These are phyloP conservation scores for Erysimum cheiri DNA, from an alignment of 441 rosid genomes.

Conservation along the genomic window DNA sequence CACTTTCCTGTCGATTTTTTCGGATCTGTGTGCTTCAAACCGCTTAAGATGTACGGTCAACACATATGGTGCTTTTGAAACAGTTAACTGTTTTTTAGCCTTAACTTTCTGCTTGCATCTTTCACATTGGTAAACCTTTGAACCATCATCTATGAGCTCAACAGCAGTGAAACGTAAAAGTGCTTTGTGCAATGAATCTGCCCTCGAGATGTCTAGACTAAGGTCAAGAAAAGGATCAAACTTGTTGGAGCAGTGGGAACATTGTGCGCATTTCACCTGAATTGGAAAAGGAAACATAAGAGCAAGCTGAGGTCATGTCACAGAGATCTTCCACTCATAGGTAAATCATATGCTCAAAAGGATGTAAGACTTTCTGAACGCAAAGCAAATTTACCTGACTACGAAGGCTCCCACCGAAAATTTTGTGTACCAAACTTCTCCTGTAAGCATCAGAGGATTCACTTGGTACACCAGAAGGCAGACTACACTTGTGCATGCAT, in stretches of 20 bases:
- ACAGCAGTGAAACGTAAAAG: slow-evolving; percentile 77
- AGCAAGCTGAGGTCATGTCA: slow-evolving; percentile 1
- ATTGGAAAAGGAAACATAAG: slow-evolving; percentile 8
- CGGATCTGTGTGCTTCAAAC: slow-evolving; percentile 76
- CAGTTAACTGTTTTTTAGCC: slow-evolving; percentile 84
- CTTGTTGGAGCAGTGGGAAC: slow-evolving; percentile 80
- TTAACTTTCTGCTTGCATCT: slow-evolving; percentile 86
- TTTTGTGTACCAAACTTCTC: slow-evolving; percentile 93
- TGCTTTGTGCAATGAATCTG: slow-evolving; percentile 77
- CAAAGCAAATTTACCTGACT: slow-evolving; percentile 71
- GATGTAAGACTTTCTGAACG: slow-evolving; percentile 13
- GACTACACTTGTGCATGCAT: slow-evolving; percentile 97
- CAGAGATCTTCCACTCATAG: background rate
- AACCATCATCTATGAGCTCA: slow-evolving; percentile 89
- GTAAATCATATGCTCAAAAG: background rate
- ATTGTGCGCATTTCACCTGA: slow-evolving; percentile 92
- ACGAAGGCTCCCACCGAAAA: slow-evolving; percentile 91
- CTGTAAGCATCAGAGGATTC: slow-evolving; percentile 92
- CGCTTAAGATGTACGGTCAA: slow-evolving; percentile 89
- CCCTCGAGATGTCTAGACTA: slow-evolving; percentile 87
- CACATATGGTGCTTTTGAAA: slow-evolving; percentile 89
- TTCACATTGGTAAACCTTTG: slow-evolving; percentile 88
- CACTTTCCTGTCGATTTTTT: slow-evolving; percentile 80
- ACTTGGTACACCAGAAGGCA: slow-evolving; percentile 94
- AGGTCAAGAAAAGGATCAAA: slow-evolving; percentile 91